Conservation (phyloP, 345 rosid genomes). For the Aquilaria sinensis region DNA sequence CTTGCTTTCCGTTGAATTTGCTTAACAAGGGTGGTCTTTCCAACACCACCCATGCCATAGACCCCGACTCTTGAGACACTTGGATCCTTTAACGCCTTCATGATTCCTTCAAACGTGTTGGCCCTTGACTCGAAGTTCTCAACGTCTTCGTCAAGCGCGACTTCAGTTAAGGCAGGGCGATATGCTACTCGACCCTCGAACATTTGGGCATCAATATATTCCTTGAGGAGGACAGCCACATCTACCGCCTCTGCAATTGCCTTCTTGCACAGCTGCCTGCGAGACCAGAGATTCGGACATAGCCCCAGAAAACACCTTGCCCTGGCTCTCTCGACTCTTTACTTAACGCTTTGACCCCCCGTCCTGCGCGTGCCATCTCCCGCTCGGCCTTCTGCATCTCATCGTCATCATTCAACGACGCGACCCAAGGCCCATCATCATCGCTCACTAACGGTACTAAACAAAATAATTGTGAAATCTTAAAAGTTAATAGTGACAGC, state of each 20-base stretch:
- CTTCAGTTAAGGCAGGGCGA: neutral
- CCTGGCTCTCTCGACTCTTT: constrained; percentile 4
- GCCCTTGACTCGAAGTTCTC: constrained; percentile 3
- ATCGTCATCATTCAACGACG: too few relatives aligned
- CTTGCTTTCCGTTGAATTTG: neutral
- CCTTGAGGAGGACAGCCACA: neutral
- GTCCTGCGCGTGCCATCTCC: too few relatives aligned
- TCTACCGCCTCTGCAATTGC: neutral
- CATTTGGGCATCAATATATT: too few relatives aligned
- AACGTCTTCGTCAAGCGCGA: neutral
- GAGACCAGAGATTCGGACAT: constrained; percentile 2
- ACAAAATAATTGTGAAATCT: too few relatives aligned
- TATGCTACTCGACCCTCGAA: neutral
- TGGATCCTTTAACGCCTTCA: constrained; percentile 2
- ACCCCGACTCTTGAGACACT: constrained; percentile 13
- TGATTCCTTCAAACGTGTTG: neutral
- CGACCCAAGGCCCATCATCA: too few relatives aligned
- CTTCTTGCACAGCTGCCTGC: constrained; percentile 7
- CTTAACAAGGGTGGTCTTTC: constrained; percentile 15
- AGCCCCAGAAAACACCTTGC: neutral
- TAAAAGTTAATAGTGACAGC: too few relatives aligned
- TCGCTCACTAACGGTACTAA: too few relatives aligned
- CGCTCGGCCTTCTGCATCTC: too few relatives aligned
- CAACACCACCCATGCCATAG: constrained; percentile 16
- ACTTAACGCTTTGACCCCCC: too few relatives aligned